Base-by-base conservation (phyloP, 306 rosid genomes). In the Sphenostylis stenocarpa region DNA sequence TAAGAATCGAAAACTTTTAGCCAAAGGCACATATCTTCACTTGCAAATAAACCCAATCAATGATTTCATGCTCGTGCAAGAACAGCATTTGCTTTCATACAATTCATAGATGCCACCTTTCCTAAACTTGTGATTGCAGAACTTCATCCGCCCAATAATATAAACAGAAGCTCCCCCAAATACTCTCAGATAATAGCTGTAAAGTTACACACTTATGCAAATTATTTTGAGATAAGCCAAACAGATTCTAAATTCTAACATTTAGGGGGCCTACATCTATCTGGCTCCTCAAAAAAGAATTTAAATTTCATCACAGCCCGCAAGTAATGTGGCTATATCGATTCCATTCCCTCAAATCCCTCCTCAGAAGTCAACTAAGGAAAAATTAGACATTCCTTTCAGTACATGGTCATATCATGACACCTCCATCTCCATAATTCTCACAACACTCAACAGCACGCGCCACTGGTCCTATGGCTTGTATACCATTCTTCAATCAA, bases 201-300 rank as follows among this genome's bases (percentile, higher is more conserved):
- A 43, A 39, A 77, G 36, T 69, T 78, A 16, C 14, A 38, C 33
- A 8, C 20, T 51, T 34, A 28, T 8, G 60, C 60, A 51, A 11
- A 56, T 57, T 31, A 20, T 13, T 58, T 60, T 33, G 33, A 60
- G 58, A 57, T 34, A 45, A 58, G 8, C n/a, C 13, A 60, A 56
- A 45, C 71, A 58, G 55, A 34, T 58, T 78, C 64, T 23, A 47
- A 48, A 69, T 61, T 78, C 77, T 23, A 70, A 51, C n/a, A 62
- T 49, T 31, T 2, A 2, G 21, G 53, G 63, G 61, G 15, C 61
- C 70, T 28, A 57, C 61, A 57, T 51, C 48, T 58, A 70, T 45
- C 33, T 12, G 38, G 69, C 68, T 68, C 70, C 61, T 31, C 44
- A 2, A 24, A 20, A 28, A 26, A 43, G 10, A 43, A 38, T 12